Conservation (phyloP, 345 rosid genomes). For the Limnanthes douglasii region DNA sequence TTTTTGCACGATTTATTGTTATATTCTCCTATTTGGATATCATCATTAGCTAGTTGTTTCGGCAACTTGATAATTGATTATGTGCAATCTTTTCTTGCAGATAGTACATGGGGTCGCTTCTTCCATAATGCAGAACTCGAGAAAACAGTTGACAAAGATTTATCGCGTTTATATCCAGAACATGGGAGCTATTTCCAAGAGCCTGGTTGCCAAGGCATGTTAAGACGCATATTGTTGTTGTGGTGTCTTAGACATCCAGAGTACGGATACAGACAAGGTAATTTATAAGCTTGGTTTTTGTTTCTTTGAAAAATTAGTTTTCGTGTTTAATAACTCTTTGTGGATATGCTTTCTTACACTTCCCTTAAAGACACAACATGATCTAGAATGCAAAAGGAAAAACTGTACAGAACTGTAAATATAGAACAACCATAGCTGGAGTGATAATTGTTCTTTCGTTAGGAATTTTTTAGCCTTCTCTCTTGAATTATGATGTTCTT, state of each 20-base stretch:
- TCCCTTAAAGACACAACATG: no score
- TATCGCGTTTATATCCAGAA: constrained; percentile 85
- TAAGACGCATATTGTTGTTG: constrained; percentile 69
- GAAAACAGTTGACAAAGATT: constrained; percentile 88
- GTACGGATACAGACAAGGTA: constrained; percentile 88
- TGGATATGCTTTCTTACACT: no score
- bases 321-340: no score
- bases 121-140: constrained; percentile 91
- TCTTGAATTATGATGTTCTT: no score
- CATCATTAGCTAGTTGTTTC: neutral
- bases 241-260: constrained; percentile 96
- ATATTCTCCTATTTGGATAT: no score
- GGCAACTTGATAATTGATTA: neutral
- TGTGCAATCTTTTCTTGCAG: constrained; percentile 20
- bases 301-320: neutral
- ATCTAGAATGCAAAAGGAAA: no score
- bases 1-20: no score
- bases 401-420: no score
- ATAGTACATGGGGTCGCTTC: constrained; percentile 95
- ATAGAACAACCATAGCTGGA: no score
- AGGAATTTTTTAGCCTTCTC: no score
- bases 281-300: neutral
- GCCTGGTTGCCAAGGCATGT: constrained; percentile 90
- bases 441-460: no score
- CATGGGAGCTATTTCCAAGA: constrained; percentile 94